Evolutionary conservation across 2,329 filamentous ascomycete genomes (phyloP).

Genomic region (Aspergillus calidoustus): DNA sequence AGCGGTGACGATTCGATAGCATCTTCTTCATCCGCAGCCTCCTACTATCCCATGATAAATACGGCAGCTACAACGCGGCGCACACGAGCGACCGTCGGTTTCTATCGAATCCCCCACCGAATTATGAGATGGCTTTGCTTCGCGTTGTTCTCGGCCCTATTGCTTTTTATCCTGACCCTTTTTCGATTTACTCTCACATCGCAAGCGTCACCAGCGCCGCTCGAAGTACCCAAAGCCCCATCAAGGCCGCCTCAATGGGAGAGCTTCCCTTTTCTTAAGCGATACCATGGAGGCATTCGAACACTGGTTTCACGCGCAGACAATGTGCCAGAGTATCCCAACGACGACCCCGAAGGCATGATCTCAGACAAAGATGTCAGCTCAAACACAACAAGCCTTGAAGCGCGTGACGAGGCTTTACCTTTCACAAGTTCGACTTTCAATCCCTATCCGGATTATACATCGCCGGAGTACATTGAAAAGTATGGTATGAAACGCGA

Average conservation of each 20-base stretch:
- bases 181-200: slow-evolving; percentile 70
- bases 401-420: slow-evolving; percentile 35
- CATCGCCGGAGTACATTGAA: slow-evolving; percentile 59
- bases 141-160: slow-evolving; percentile 67
- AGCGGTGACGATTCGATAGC: slow-evolving; percentile 36
- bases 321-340: slow-evolving; percentile 82
- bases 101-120: slow-evolving; percentile 71
- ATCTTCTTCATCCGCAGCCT: slow-evolving; percentile 58
- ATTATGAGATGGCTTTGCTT: slow-evolving; percentile 80
- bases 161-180: slow-evolving; percentile 78
- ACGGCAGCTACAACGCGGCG: slow-evolving; percentile 40
- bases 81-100: slow-evolving; percentile 36
- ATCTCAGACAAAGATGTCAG: slow-evolving; percentile 47
- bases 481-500: slow-evolving; percentile 67
- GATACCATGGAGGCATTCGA: slow-evolving; percentile 88
- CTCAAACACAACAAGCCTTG: slow-evolving; percentile 31
- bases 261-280: slow-evolving; percentile 78
- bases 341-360: slow-evolving; percentile 61
- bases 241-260: slow-evolving; percentile 77
- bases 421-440: slow-evolving; percentile 60
- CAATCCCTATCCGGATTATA: slow-evolving; percentile 70
- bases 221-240: slow-evolving; percentile 60
- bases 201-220: slow-evolving; percentile 33
- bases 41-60: slow-evolving; percentile 52
- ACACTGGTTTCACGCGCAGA: slow-evolving; percentile 68